Evolutionary conservation across 306 rosid genomes (phyloP).

Genomic region (Cicer judaicum): DNA sequence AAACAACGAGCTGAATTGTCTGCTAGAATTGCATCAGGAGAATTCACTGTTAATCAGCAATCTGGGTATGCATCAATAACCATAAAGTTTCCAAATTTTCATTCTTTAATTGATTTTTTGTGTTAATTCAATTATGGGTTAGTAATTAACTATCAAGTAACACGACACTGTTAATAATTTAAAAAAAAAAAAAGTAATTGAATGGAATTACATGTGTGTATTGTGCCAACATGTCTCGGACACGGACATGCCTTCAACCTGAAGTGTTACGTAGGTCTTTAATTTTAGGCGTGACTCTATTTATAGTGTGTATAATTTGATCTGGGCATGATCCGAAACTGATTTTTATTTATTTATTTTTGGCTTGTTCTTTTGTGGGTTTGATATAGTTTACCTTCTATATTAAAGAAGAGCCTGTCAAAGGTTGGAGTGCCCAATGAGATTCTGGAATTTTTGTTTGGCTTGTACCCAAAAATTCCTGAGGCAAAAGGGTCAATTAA

Average conservation of each 20-base stretch:
- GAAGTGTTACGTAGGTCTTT: not conserved
- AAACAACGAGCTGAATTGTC: constrained; percentile 72
- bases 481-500: constrained; percentile 80
- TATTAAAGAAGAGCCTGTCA: constrained; percentile 62
- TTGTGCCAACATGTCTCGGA: too few relatives aligned
- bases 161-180: too few relatives aligned
- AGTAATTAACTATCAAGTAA: constrained; percentile 3
- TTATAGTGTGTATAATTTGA: constrained; percentile 24
- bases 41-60: constrained; percentile 66
- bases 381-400: constrained; percentile 63
- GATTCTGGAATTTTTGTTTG: constrained; percentile 63
- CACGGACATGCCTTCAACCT: too few relatives aligned
- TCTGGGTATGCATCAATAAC: constrained; percentile 57
- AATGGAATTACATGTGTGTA: too few relatives aligned
- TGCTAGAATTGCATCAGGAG: constrained; percentile 82
- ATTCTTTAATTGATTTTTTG: not conserved
- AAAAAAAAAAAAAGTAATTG: too few relatives aligned
- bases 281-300: not conserved
- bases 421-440: constrained; percentile 74
- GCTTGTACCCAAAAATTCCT: constrained; percentile 63
- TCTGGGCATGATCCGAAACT: constrained; percentile 11
- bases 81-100: constrained; percentile 37
- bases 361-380: constrained; percentile 37
- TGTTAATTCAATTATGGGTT: constrained; percentile 3
- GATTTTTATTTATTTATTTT: constrained; percentile 14